Conservation (phyloP, 2,329 filamentous ascomycete species). For the Teratosphaeria gauchensis region DNA sequence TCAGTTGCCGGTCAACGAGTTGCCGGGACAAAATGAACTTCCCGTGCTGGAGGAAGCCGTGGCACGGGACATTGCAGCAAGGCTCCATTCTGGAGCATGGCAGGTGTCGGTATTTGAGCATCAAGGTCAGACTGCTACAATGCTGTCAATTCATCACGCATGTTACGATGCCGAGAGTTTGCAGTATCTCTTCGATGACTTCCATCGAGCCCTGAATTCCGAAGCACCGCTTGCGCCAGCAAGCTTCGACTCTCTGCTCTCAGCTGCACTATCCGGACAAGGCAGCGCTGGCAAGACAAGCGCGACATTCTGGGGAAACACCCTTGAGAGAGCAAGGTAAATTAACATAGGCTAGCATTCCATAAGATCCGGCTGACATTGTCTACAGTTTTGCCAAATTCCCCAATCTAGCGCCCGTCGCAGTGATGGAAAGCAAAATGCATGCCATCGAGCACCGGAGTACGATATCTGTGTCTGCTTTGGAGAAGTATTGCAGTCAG, state of each 20-base stretch:
- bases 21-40: background rate
- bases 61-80: conserved; percentile 16
- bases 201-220: conserved; percentile 36
- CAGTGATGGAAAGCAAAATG: conserved; percentile 27
- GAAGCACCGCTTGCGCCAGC: conserved; percentile 13
- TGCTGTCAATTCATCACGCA: conserved; percentile 62
- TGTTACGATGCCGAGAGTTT: conserved; percentile 78
- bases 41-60: background rate
- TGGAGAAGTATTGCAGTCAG: conserved; percentile 49
- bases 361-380: background rate
- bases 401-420: conserved; percentile 61
- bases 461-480: conserved; percentile 29
- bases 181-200: conserved; percentile 51
- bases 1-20: background rate
- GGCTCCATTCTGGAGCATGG: conserved; percentile 48
- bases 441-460: conserved; percentile 30
- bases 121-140: conserved; percentile 24
- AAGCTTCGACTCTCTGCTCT: conserved; percentile 35
- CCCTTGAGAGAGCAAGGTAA: conserved; percentile 7
- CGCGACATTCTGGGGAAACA: conserved; percentile 2
- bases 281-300: background rate
- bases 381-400: conserved; percentile 51
- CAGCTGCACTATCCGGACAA: conserved; percentile 7
- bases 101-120: conserved; percentile 40
- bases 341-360: background rate